Conservation (phyloP, 2,329 filamentous ascomycete genomes). For the Talaromyces sp. region DNA sequence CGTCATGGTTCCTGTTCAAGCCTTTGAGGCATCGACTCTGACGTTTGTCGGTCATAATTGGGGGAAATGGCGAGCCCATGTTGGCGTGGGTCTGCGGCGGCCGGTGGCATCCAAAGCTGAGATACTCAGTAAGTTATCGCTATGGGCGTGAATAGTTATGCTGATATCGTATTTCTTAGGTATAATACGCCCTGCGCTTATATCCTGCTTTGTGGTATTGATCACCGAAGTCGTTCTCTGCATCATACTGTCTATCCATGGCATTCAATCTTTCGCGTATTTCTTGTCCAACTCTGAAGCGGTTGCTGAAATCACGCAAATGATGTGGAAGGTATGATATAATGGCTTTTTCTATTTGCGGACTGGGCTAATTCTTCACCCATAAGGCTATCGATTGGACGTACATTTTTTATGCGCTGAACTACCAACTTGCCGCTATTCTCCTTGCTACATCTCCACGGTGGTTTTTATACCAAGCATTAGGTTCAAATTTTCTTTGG, state of each 20-base stretch:
- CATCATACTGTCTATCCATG: conserved; percentile 57
- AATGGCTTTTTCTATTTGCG: conserved; percentile 34
- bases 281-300: conserved; percentile 55
- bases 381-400: conserved; percentile 11
- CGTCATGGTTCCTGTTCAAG: conserved; percentile 66
- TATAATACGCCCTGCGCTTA: not conserved
- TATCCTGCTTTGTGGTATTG: not conserved
- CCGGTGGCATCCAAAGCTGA: conserved; percentile 15
- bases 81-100: not conserved
- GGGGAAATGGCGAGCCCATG: conserved; percentile 40
- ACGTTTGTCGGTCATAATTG: conserved; percentile 64
- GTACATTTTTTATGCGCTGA: conserved; percentile 14
- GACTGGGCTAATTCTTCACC: conserved; percentile 39
- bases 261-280: conserved; percentile 55
- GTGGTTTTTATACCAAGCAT: conserved; percentile 65
- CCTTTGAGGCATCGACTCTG: conserved; percentile 60
- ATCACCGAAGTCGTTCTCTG: conserved; percentile 52
- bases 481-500: conserved; percentile 62
- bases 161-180: not conserved
- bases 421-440: conserved; percentile 54
- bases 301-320: conserved; percentile 57
- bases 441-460: conserved; percentile 58
- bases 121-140: conserved; percentile 7
- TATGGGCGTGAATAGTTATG: conserved; percentile 18
- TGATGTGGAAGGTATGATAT: conserved; percentile 55